phyloP scores from a whole-genome alignment of 495 filamentous ascomycete genomes.

The Parathielavia appendiculata region DNA sequence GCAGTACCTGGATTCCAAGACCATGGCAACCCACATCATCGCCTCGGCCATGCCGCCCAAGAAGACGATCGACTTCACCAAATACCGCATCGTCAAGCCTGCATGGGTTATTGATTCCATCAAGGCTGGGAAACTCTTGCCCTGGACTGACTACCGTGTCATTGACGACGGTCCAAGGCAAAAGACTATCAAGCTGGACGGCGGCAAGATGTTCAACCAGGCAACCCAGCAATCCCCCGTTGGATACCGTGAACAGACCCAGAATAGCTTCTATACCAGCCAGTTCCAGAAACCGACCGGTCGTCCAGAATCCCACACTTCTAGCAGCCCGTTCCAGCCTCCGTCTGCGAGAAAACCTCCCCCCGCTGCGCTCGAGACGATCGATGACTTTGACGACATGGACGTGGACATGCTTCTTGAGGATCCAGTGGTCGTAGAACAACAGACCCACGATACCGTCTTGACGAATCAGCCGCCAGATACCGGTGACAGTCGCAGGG shows the following conservation, averaged over 20 bases:
- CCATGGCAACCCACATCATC: slow-evolving; percentile 89
- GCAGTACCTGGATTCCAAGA: slow-evolving; percentile 93
- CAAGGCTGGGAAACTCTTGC: slow-evolving; percentile 67
- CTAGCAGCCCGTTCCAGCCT: slow-evolving; percentile 26
- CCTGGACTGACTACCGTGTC: slow-evolving; percentile 79
- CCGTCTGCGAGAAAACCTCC: slow-evolving; percentile 16
- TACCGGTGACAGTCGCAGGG: not conserved
- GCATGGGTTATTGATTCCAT: slow-evolving; percentile 92
- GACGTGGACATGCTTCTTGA: slow-evolving; percentile 19
- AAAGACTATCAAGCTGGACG: slow-evolving; percentile 63
- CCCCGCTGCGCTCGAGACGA: not conserved
- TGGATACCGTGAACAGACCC: slow-evolving; percentile 70
- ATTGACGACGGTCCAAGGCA: slow-evolving; percentile 75
- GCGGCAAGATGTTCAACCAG: slow-evolving; percentile 63
- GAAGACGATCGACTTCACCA: slow-evolving; percentile 78
- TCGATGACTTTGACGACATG: slow-evolving; percentile 22
- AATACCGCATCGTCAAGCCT: slow-evolving; percentile 91
- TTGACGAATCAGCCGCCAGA: not conserved
- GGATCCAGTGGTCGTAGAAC: not conserved
- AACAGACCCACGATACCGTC: not conserved
- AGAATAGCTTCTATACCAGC: slow-evolving; percentile 70
- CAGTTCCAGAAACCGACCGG: slow-evolving; percentile 50
- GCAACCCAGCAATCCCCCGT: slow-evolving; percentile 39
- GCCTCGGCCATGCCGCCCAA: slow-evolving; percentile 85
- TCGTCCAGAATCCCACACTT: slow-evolving; percentile 2